Evolutionary conservation across 192 early-diverging fungal species (phyloP).

Genomic region (Backusella tarrabulga): DNA sequence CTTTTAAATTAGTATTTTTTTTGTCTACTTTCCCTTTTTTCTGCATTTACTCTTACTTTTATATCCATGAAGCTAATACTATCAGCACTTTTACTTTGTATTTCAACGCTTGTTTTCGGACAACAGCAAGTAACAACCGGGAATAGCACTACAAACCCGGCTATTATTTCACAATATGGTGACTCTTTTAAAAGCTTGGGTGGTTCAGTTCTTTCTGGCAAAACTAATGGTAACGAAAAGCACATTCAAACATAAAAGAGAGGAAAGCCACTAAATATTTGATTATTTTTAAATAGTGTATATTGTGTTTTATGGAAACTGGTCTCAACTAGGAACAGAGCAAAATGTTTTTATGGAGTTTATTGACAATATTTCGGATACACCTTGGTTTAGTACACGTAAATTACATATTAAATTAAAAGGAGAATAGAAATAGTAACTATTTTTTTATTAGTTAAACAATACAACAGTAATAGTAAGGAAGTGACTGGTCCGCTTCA

Average conservation of each 20-base stretch:
- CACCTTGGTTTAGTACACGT: conserved; percentile 22
- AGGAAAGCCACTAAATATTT: not conserved
- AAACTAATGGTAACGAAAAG: conserved; percentile 1
- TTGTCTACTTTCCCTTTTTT: not conserved
- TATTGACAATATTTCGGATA: conserved; percentile 11
- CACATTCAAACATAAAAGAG: not conserved
- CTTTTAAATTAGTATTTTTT: not conserved
- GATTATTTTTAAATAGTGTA: conserved; percentile 9
- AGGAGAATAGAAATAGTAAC: not conserved
- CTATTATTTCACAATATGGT: conserved; percentile 4
- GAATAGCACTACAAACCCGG: not conserved
- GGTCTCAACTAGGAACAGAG: conserved; percentile 14
- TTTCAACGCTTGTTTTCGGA: not conserved
- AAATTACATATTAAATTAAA: not conserved
- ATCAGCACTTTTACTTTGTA: not conserved
- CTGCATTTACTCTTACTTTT: not conserved
- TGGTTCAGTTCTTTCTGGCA: conserved; percentile 3
- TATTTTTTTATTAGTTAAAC: conserved; percentile 1
- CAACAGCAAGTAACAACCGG: not conserved
- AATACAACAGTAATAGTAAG: conserved; percentile 4
- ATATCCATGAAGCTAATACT: conserved; percentile 1
- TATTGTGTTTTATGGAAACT: conserved; percentile 27
- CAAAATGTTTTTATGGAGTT: conserved; percentile 22
- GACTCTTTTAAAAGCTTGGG: conserved; percentile 7
- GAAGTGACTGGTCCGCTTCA: conserved; percentile 22